Evolutionary conservation across 768 basidiomycete genomes (phyloP), one percentile per base, ranked within the genome.

Genomic region (Coprinellus micaceus): DNA sequence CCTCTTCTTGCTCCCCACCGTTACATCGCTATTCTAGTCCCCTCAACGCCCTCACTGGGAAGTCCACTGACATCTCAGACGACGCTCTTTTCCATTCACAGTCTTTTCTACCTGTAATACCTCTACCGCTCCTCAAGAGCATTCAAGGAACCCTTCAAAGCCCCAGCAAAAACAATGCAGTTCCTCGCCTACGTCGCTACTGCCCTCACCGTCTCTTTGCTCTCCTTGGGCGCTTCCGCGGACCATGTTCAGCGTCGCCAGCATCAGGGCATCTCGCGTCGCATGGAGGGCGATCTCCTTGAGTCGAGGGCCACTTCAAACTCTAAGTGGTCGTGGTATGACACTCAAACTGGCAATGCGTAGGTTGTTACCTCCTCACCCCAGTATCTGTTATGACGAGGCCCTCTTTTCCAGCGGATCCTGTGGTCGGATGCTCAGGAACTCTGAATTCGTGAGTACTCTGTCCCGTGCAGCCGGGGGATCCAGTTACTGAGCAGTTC

Each of bases 281-380:
- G 81, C n/a, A 73, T 72, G 33, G 66, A 68, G 52, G 76, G 75
- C 30, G 71, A 75, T 53, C 62, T 80, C 5, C 61, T 64, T 17
- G 59, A 77, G 41, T 66, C 69, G 29, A 76, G 73, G 59, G 74
- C 75, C 9, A 74, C 62, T 51, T 46, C 52, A 26, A 53, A 58
- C 52, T 67, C 74, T 5, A 74, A 74, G 47, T 80, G 78, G 67
- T 77, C 82, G 25, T 84, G 69, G 56, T 84, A 82, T 61, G 71
- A 71, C 40, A 37, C 54, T 12, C 46, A 53, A 37, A 48, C 52
- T 47, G 57, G 52, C 7, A 48, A 50, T 37, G 39, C 21, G 52
- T 53, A 48, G 6, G 50, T 52, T 11, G 19, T 25, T 15, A 4
- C 45, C 25, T 40, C 22, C 12, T 21, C 25, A 25, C 9, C 7